Percentiles rank a stretch among this genome's conserved stretches.
Conservation (phyloP, 2,329 filamentous ascomycete species). For the Botryosphaeria agaves region DNA sequence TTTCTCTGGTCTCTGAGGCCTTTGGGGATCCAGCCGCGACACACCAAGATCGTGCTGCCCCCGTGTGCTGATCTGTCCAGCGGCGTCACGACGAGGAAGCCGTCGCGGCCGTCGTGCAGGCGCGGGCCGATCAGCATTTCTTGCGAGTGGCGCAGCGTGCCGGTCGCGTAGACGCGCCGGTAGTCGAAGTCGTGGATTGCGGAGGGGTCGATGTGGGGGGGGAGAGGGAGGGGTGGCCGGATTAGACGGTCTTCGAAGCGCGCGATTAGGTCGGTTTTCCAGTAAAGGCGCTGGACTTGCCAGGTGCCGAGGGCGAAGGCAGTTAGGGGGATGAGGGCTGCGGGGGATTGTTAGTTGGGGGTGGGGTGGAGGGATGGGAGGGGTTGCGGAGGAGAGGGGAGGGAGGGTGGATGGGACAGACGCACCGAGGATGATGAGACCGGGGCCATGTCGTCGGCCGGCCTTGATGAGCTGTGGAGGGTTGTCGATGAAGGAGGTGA, state of each 20-base stretch:
- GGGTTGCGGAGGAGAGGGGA: constrained; percentile 3
- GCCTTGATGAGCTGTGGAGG: constrained; percentile 65
- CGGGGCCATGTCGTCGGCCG: constrained; percentile 58
- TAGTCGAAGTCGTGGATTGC: constrained; percentile 85
- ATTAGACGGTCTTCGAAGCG: constrained; percentile 84
- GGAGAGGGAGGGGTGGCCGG: constrained; percentile 69
- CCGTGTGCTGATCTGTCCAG: constrained; percentile 44
- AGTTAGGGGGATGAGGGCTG: constrained; percentile 73
- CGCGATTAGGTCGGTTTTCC: constrained; percentile 87
- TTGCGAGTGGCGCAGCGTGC: constrained; percentile 64
- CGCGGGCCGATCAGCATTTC: constrained; percentile 95
- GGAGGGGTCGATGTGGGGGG: constrained; percentile 63
- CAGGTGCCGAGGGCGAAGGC: constrained; percentile 83
- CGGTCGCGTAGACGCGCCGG: constrained; percentile 60
- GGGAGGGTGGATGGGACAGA: neutral
- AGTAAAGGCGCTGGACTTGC: constrained; percentile 83
- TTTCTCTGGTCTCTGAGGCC: constrained; percentile 38
- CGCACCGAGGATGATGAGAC: constrained; percentile 59
- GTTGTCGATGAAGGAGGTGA: constrained; percentile 74
- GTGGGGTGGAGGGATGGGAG: neutral
- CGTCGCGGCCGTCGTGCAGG: constrained; percentile 74
- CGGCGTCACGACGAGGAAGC: constrained; percentile 82
- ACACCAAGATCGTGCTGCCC: constrained; percentile 61
- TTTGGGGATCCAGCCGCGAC: constrained; percentile 82
- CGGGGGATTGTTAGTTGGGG: constrained; percentile 2